Percentiles rank a stretch among this genome's conserved stretches.
Conservation (phyloP, 2,329 filamentous ascomycete genomes). For the Fusarium camptoceras region DNA sequence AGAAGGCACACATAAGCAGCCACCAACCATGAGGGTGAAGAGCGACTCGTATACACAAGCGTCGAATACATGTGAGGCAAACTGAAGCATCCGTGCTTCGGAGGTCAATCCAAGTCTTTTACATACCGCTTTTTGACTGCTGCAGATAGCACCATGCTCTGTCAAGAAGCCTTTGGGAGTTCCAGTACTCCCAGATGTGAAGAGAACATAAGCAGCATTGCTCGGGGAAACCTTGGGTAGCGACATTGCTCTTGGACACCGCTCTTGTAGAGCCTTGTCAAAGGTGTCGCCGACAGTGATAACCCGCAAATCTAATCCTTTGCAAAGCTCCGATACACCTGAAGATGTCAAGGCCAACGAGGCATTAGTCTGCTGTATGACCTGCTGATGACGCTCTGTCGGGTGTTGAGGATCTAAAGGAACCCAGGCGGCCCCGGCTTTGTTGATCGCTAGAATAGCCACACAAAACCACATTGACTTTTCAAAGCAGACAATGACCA, state of each 20-base stretch:
- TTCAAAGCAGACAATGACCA: neutral
- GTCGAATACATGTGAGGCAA: neutral
- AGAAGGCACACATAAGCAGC: neutral
- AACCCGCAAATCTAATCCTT: no score
- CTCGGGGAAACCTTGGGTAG: no score
- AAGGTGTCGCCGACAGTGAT: no score
- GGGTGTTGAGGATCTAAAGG: neutral
- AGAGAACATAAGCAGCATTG: constrained; percentile 56
- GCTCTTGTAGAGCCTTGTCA: no score
- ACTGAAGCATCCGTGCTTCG: neutral
- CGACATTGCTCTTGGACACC: no score
- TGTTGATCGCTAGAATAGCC: neutral
- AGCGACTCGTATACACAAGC: neutral
- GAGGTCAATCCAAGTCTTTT: neutral
- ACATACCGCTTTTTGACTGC: neutral
- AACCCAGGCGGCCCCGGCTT: neutral
- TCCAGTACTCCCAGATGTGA: constrained; percentile 68
- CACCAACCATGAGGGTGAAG: neutral
- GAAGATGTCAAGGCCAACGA: neutral
- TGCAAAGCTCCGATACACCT: no score
- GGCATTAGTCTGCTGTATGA: neutral
- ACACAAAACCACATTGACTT: neutral
- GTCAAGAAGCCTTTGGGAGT: neutral
- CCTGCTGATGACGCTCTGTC: neutral
- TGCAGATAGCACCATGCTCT: neutral